Evolutionary conservation across 805 yeast genomes (phyloP), one percentile per base, ranked within the genome.

Genomic region (Kluyveromyces dobzhanskii): DNA sequence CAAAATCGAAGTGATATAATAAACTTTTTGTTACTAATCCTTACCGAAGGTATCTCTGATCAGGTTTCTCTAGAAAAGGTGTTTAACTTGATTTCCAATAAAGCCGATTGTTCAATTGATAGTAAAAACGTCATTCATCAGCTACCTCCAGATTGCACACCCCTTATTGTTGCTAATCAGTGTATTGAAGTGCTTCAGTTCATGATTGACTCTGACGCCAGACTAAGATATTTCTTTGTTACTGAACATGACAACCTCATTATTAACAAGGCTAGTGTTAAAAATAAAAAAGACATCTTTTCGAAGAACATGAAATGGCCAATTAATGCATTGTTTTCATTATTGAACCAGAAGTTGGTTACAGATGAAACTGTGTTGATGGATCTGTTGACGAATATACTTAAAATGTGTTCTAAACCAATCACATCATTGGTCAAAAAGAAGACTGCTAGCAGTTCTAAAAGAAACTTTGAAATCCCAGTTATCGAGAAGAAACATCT

Each of bases 391-490:
- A 81, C 95, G 0, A 68, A 83, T 42, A 76, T 85, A 13, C 66
- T 87, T 24, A 92, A 84, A 51, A 73, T 80, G 35, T 76, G 88
- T 3, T 83, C 95, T 0, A 70, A 82, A 44, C 87, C 94, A 3
- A 64, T 87, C 34, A 68, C 68, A 19, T 65, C 76, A 0, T 64
- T 84, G 41, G 66, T 73, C 35, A 67, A 70, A 35, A 62, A 61
- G n/a, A 57, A 64, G 17, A 61, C 57, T 14, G 54, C 53, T 11
- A 45, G 49, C 19, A 49, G 42, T 16, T 41, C 56, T 1, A 50
- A 53, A 34, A 50, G 46, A 32, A 61, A 56, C 36, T 53, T 63
- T 31, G 68, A 68, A 24, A 64, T 81, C 2, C 94, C 95, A 2
- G 59, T 62, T 30, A 75, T 88, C 47, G 80, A 85, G 1, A 76